Conservation (phyloP, 768 basidiomycete genomes). For the Lyophyllum shimeji region DNA sequence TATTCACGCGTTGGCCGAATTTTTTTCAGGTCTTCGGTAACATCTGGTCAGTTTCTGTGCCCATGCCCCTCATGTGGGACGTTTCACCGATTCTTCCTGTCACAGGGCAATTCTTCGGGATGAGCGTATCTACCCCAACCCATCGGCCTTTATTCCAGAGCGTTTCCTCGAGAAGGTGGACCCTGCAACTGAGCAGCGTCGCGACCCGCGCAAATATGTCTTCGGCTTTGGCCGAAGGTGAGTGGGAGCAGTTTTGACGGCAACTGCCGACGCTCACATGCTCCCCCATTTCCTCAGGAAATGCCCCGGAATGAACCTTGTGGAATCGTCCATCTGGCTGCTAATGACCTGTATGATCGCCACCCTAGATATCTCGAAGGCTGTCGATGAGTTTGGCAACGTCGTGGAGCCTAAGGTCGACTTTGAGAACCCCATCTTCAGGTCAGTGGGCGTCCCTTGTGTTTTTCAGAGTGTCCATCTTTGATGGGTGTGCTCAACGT, state of each 20-base stretch:
- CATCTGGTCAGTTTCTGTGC: conserved; percentile 45
- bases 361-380: conserved; percentile 53
- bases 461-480: background rate
- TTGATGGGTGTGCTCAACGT: conserved; percentile 5
- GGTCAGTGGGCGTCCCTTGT: conserved; percentile 34
- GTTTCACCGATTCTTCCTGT: background rate
- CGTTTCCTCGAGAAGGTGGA: conserved; percentile 43
- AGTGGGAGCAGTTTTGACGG: conserved; percentile 4
- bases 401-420: conserved; percentile 46
- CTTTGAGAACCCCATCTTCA: conserved; percentile 64
- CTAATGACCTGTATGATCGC: conserved; percentile 55
- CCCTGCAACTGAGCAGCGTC: conserved; percentile 22
- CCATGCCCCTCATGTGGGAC: background rate
- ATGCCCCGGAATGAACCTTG: conserved; percentile 64
- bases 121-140: conserved; percentile 47
- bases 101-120: conserved; percentile 50
- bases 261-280: background rate
- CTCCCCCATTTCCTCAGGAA: conserved; percentile 32
- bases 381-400: conserved; percentile 47
- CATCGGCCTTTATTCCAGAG: conserved; percentile 52
- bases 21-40: conserved; percentile 49
- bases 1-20: conserved; percentile 7
- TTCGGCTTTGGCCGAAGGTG: conserved; percentile 45
- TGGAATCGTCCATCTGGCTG: conserved; percentile 64
- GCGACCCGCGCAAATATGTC: conserved; percentile 33